Evolutionary conservation across 192 early-diverging fungal species (phyloP), one percentile per base, ranked within the genome.

Genomic region (Gaertneriomyces semiglobifer): DNA sequence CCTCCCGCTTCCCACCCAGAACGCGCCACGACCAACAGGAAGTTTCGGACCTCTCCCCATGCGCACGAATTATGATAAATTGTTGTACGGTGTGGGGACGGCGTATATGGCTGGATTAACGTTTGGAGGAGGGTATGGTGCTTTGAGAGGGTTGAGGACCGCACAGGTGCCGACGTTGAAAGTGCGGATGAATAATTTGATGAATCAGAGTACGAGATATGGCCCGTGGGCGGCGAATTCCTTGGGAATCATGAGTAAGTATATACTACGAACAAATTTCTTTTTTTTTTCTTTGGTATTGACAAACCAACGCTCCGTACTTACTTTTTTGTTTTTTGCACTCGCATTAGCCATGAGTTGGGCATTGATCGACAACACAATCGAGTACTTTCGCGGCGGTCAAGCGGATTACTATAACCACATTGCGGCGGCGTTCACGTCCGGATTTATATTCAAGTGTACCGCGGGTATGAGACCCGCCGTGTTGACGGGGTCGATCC

Each of bases 31-130:
- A n/a, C 63, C 66, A 16, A 64, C 69, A 4, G 84, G 84, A 2
- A 70, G 65, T 7, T 79, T 83, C 58, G 80, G 79, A 8, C 81
- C 81, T 11, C 52, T 86, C 46, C 84, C 84, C 14, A 86, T 86
- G 84, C 57, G 84, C 33, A 84, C 79, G 7, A 64, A 66, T 54
- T 76, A 60, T 50, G 81, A 86, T 63, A 82, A 83, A 43, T 54
- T 83, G 57, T 58, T 76, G 40, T 86, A 86, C 58, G 80, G 81
- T 2, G 78, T 76, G 12, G 84, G 84, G 3, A 68, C 70, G n/a
- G 79, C 79, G 9, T 86, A 86, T 60, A 52, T 84, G 10, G 53
- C 66, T 39, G 82, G 77, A 10, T 53, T 78, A 41, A 47, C 44
- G 14, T 60, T 55, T 20, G 81, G 81, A 19, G 79, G 79, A 43